Evolutionary conservation across 768 basidiomycete genomes (phyloP).

Genomic region (Pisolithus microcarpus): DNA sequence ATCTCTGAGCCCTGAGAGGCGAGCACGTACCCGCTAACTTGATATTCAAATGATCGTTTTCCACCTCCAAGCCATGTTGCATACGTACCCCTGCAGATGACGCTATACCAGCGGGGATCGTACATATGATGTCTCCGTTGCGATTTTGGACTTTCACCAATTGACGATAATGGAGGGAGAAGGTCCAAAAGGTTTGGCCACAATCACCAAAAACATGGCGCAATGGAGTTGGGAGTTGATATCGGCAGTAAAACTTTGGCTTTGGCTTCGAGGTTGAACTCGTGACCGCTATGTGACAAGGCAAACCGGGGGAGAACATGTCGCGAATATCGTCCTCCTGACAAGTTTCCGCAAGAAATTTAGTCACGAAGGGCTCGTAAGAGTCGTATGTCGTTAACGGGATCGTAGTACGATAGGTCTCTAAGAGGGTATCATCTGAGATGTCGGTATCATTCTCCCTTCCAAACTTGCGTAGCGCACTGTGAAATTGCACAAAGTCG

Average conservation of each 20-base stretch:
- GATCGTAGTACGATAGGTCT: conserved; percentile 5
- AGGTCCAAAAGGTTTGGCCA: conserved; percentile 15
- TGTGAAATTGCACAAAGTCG: conserved; percentile 7
- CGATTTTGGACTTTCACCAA: conserved; percentile 4
- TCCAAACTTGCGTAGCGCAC: conserved; percentile 1
- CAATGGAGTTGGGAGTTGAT: conserved; percentile 4
- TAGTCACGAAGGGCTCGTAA: conserved; percentile 11
- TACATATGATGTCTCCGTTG: neutral
- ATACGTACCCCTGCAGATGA: conserved; percentile 13
- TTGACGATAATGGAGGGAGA: conserved; percentile 12
- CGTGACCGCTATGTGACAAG: conserved; percentile 5
- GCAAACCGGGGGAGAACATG: conserved; percentile 16
- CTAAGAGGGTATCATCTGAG: conserved; percentile 4
- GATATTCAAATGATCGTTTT: conserved; percentile 10
- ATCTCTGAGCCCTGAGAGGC: neutral
- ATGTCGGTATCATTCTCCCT: neutral
- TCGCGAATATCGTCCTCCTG: conserved; percentile 13
- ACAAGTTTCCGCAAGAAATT: conserved; percentile 12
- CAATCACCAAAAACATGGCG: conserved; percentile 2
- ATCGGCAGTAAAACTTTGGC: conserved; percentile 14
- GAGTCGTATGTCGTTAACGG: conserved; percentile 9
- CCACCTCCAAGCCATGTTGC: conserved; percentile 9
- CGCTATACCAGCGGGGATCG: conserved; percentile 8
- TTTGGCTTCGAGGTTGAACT: conserved; percentile 12
- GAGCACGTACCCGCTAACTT: conserved; percentile 4